A percentile compares a stretch with the other conserved stretches of the same genome.
Evolutionary conservation across 225 moss, liverwort and hornwort species (phyloP).

Genomic region (Climacium dendroides): DNA sequence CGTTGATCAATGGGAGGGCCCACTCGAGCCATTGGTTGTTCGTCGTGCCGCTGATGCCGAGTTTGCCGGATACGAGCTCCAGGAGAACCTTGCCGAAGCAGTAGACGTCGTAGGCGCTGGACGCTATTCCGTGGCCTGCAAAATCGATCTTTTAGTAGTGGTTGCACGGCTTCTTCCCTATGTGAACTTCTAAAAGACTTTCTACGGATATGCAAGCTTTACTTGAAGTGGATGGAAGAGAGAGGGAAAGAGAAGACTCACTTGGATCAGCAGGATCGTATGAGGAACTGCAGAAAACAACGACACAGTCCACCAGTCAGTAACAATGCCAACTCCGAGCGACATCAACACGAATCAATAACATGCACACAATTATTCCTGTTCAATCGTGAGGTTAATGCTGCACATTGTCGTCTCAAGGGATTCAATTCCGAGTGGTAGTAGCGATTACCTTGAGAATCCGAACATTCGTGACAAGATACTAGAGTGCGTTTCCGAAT

Average conservation of each 20-base stretch:
- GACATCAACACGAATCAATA: not conserved
- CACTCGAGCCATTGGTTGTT: slow-evolving; percentile 95
- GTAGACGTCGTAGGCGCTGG: slow-evolving; percentile 76
- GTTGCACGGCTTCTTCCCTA: not conserved
- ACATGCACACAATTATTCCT: not conserved
- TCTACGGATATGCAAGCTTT: not conserved
- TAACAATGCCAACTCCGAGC: not conserved
- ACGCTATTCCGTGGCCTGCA: slow-evolving; percentile 54
- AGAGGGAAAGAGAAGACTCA: slow-evolving; percentile 13
- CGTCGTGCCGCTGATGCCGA: slow-evolving; percentile 83
- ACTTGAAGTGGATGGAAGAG: not conserved
- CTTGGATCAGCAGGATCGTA: slow-evolving; percentile 75
- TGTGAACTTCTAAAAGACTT: not conserved
- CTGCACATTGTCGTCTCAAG: not conserved
- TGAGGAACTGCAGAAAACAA: slow-evolving; percentile 31
- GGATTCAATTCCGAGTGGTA: not conserved
- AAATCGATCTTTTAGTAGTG: not conserved
- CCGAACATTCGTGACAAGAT: slow-evolving; percentile 68
- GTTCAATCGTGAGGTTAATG: not conserved
- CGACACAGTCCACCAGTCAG: not conserved
- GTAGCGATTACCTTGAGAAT: slow-evolving; percentile 37
- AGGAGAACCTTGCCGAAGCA: slow-evolving; percentile 90
- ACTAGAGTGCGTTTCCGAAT: slow-evolving; percentile 61
- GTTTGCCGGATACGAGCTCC: slow-evolving; percentile 88
- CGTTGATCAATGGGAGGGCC: slow-evolving; percentile 87